Conservation (phyloP, 2,329 filamentous ascomycete genomes). For the Coniella lustricola region DNA sequence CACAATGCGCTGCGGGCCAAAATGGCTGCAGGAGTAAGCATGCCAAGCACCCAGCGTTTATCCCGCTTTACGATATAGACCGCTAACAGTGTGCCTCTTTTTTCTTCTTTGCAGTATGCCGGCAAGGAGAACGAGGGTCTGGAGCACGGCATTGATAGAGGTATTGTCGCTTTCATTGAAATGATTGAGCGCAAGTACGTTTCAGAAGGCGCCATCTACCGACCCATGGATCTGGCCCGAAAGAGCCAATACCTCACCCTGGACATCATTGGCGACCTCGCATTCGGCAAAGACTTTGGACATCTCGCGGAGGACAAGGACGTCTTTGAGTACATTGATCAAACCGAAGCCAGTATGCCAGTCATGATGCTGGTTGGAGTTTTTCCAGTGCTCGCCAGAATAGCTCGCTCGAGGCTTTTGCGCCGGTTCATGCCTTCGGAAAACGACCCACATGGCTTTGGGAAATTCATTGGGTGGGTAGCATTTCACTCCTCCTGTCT, state of each 20-base stretch:
- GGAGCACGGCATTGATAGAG: conserved; percentile 21
- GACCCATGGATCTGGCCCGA: conserved; percentile 41
- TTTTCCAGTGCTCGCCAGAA: conserved; percentile 13
- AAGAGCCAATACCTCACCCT: conserved; percentile 47
- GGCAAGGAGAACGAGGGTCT: conserved; percentile 24
- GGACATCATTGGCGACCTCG: conserved; percentile 46
- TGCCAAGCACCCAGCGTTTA: conserved; percentile 9
- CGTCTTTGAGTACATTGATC: conserved; percentile 18
- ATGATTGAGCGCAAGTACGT: conserved; percentile 37
- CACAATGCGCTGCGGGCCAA: conserved; percentile 34
- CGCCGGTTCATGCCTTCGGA: conserved; percentile 16
- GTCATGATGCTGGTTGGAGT: conserved; percentile 25
- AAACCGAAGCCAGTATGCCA: conserved; percentile 26
- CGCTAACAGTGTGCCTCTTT: conserved; percentile 3
- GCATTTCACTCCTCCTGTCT: not conserved
- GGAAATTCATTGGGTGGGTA: conserved; percentile 15
- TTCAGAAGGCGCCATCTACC: conserved; percentile 23
- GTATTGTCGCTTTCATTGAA: conserved; percentile 21
- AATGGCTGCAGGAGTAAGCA: conserved; percentile 35
- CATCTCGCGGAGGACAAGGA: conserved; percentile 39
- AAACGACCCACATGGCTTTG: conserved; percentile 15
- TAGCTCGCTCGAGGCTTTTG: conserved; percentile 9
- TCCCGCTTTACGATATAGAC: not conserved
- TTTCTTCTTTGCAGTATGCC: conserved; percentile 18
- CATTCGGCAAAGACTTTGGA: conserved; percentile 42